phyloP scores from a whole-genome alignment of 2,329 filamentous ascomycete genomes.

The Cryphonectria japonica region DNA sequence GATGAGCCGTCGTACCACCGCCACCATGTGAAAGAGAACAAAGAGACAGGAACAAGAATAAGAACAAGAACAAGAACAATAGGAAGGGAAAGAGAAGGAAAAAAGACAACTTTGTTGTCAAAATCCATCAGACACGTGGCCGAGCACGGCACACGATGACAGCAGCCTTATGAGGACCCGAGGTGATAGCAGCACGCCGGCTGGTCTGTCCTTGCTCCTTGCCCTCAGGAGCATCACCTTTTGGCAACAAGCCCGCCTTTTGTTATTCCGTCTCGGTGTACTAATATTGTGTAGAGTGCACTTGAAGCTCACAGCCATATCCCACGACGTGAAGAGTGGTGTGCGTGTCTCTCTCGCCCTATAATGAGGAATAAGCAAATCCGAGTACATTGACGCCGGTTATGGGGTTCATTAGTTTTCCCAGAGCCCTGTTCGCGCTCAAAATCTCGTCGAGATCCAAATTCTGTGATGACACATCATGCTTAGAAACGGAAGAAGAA shows the following conservation, averaged over 20 bases:
- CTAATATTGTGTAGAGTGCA: too few species aligned
- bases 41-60: too few species aligned
- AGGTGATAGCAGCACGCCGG: neutral
- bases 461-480: neutral
- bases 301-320: neutral
- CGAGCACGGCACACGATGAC: neutral
- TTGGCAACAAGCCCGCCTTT: neutral
- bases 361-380: neutral
- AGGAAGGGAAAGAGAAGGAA: too few species aligned
- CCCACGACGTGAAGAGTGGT: neutral
- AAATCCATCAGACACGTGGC: neutral
- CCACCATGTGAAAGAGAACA: neutral
- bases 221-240: neutral
- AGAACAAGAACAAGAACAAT: neutral
- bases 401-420: neutral
- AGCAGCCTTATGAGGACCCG: neutral
- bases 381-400: neutral
- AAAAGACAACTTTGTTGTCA: neutral
- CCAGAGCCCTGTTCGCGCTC: neutral
- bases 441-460: neutral
- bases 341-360: neutral
- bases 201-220: neutral
- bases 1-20: neutral
- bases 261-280: neutral
- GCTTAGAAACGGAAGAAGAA: neutral